Base-by-base conservation (phyloP, 768 basidiomycete species). In the Rhodotorula babjevae region DNA sequence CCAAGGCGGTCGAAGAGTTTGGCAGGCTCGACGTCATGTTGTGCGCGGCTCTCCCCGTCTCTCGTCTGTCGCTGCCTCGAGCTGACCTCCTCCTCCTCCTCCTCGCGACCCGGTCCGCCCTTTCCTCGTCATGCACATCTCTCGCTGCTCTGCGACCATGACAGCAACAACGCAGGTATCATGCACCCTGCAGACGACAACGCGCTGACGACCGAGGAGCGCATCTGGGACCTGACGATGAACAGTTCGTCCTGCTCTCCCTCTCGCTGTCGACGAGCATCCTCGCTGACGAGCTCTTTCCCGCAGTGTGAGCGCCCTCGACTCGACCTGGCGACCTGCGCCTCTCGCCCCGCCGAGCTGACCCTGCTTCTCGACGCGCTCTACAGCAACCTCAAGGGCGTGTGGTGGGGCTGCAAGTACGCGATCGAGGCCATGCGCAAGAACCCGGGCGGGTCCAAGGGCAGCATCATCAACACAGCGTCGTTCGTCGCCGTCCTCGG, bases 321-420 rank as follows among this genome's bases (percentile, higher is more conserved):
- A 12, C 8, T 46, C 44, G 44, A 14, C 6, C 44, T 11, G 44
- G 3, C 18, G 44, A 46, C 44, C 5, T 46, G 44, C 14, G 44
- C 18, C 44, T 36, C 36, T n/a, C n/a, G n/a, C n/a, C 36, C 36
- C 36, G 36, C 9, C 9, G 12, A 19, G 33, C 59, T 60, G 25
- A 60, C 59, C 31, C 36, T 36, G 36, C 36, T 18, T 11, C 27
- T 9, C 14, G 6, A n/a, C n/a, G n/a, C n/a, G n/a, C 60, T 92
- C 91, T 91, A 89, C 86, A 89, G 97, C 84, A 98, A 98, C 81
- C 87, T 95, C 79, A 99, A 98, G 83, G 96, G 96, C 63, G 96
- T 98, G 71, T 98, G 95, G 96, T 99, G 90, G 89, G 96, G 96
- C 46, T 94, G 90, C 85, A 98, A 97, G 82, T 89, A 98, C 79